Base-by-base conservation (phyloP, 1,139 yeast species). In the Suhomyces bokatorum region DNA sequence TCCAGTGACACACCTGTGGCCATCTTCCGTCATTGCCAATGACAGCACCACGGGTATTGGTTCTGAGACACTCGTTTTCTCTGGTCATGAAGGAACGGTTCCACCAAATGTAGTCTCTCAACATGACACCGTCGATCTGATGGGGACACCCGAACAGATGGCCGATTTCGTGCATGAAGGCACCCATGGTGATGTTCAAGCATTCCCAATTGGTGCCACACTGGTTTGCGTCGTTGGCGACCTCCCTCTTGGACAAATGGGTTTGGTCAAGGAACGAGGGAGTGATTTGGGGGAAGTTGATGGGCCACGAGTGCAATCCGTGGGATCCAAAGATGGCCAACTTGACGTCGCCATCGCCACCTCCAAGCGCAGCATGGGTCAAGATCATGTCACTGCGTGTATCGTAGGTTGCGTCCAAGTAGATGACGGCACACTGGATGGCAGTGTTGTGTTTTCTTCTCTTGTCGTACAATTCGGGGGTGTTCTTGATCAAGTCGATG, bases 301-400 rank as follows among this genome's bases (percentile, higher is more conserved):
- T 68, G 7, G 99, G 98, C 95, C 96, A 93, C 0, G 96, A 79
- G 62, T 87, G 93, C 26, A 90, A 57, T 0, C 97, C 95, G 60
- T 93, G 99, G 3, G 96, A 85, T 3, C 99, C 99, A 66, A 91
- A 91, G 14, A 93, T 89, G 0, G 96, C 98, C 47, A 93, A 67
- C 51, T 81, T 82, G 30, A 87, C 73, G 37, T 81, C 75, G 35
- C 76, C 83, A 22, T 77, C 75, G 7, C 96, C 95, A 30, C 98
- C 98, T 34, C 98, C 98, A 16, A 93, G 69, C 0, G 98, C 98
- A 3, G 98, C 98, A 67, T 93, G 98, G 2, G 91, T 89, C 40
- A 83, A 66, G 39, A 93, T 84, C 51, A 89, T 66, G 37, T 83
- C 76, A 29, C 61, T 60, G 29, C 66, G 54, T 1, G 72, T 68